Evolutionary conservation across 208 protist species (phyloP).

Genomic region (Crithidia acanthocephali): DNA sequence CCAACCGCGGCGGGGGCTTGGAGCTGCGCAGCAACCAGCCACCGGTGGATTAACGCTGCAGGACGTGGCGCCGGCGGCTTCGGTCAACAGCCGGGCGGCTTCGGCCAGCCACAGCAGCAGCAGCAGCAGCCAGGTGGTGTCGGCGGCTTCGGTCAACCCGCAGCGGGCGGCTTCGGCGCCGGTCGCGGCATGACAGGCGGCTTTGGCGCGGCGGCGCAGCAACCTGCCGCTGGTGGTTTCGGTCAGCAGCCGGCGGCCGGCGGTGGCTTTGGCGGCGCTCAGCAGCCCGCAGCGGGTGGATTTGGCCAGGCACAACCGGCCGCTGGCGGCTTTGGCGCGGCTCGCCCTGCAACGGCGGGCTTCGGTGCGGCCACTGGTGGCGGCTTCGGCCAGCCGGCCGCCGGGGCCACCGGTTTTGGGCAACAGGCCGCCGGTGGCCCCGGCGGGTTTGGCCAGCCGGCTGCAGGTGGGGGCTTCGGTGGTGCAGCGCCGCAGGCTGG

Average conservation of each 20-base stretch:
- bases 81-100: slow-evolving; percentile 35
- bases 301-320: slow-evolving; percentile 50
- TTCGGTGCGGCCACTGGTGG: slow-evolving; percentile 15
- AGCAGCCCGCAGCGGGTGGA: slow-evolving; percentile 25
- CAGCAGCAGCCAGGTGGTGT: slow-evolving; percentile 30
- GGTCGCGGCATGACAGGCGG: too few relatives aligned
- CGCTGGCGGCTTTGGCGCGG: slow-evolving; percentile 36
- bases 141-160: neutral
- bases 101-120: slow-evolving; percentile 39
- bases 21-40: neutral
- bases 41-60: neutral
- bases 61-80: neutral
- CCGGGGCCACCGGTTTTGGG: neutral
- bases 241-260: slow-evolving; percentile 5
- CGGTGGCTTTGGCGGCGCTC: slow-evolving; percentile 3
- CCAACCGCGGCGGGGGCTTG: slow-evolving; percentile 10
- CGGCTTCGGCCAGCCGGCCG: neutral
- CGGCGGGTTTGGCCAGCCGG: slow-evolving; percentile 30
- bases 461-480: too few relatives aligned
- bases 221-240: slow-evolving; percentile 13
- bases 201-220: slow-evolving; percentile 33
- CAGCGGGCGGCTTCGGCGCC: slow-evolving; percentile 12
- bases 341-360: slow-evolving; percentile 6
- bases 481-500: slow-evolving; percentile 14
- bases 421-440: slow-evolving; percentile 16